Percentiles rank a stretch among this genome's conserved stretches.
Evolutionary conservation across 345 rosid genomes (phyloP).

Genomic region (Aegle marmelos): DNA sequence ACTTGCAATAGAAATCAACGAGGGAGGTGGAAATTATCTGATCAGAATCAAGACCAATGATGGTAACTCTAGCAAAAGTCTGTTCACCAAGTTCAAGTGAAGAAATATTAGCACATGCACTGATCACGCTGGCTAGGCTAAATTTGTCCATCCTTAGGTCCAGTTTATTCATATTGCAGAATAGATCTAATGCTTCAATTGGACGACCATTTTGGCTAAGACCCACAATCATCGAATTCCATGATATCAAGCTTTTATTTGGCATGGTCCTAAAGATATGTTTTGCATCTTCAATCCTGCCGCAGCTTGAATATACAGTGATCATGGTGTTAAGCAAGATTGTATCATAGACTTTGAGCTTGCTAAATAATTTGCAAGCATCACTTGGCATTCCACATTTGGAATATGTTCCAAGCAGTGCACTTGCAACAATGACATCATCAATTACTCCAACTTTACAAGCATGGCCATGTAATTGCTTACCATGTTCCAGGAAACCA

Average conservation of each 20-base stretch:
- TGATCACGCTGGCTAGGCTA: slow-evolving; percentile 63
- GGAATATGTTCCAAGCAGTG: slow-evolving; percentile 51
- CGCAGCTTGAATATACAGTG: slow-evolving; percentile 63
- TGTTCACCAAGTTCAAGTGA: slow-evolving; percentile 75
- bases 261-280: slow-evolving; percentile 49
- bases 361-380: slow-evolving; percentile 66
- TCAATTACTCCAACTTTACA: slow-evolving; percentile 44
- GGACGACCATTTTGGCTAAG: slow-evolving; percentile 72
- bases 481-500: slow-evolving; percentile 22
- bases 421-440: slow-evolving; percentile 36
- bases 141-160: slow-evolving; percentile 57
- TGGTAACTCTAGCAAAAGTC: slow-evolving; percentile 56
- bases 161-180: slow-evolving; percentile 58
- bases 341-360: slow-evolving; percentile 59
- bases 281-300: slow-evolving; percentile 73
- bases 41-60: slow-evolving; percentile 62
- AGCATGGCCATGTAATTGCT: slow-evolving; percentile 51
- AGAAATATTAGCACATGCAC: slow-evolving; percentile 68
- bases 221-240: slow-evolving; percentile 86
- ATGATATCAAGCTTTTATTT: slow-evolving; percentile 66
- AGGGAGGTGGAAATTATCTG: slow-evolving; percentile 68
- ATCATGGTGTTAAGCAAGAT: slow-evolving; percentile 79
- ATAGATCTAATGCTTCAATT: slow-evolving; percentile 59
- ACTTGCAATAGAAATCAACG: slow-evolving; percentile 75
- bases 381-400: slow-evolving; percentile 55